Conservation (phyloP, 2,329 filamentous ascomycete genomes). For the Fusarium napiforme region DNA sequence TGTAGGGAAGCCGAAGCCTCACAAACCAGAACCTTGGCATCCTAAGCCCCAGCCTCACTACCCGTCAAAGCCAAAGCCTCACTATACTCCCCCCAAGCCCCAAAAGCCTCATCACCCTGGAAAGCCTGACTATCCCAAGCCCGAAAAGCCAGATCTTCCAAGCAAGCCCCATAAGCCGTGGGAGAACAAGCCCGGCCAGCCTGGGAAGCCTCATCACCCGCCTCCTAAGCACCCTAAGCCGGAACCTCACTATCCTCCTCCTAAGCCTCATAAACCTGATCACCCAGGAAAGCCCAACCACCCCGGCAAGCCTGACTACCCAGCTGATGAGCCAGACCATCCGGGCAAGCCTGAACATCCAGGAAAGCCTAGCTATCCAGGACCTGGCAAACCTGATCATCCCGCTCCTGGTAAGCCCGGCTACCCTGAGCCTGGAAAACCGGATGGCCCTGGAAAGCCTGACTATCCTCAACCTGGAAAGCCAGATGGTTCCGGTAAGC, state of each 20-base stretch:
- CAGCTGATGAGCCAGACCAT: too few relatives aligned
- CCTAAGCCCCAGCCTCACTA: neutral
- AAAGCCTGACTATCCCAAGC: neutral
- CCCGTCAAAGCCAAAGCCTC: neutral
- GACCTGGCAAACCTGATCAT: neutral
- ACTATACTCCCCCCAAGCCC: neutral
- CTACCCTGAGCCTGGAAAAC: too few relatives aligned
- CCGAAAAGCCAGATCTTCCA: neutral
- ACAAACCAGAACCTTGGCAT: neutral
- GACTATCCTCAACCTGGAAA: neutral
- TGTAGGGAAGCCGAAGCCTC: neutral
- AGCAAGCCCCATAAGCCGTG: neutral
- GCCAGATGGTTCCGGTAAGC: neutral
- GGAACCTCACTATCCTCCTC: neutral
- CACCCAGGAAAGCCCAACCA: neutral
- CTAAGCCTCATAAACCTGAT: neutral
- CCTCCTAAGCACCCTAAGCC: neutral
- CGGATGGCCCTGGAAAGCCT: neutral
- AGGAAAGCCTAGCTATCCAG: neutral
- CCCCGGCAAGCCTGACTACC: neutral
- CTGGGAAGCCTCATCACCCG: neutral
- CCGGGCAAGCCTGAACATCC: too few relatives aligned
- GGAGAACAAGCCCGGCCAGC: neutral
- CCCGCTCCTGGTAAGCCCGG: too few relatives aligned
- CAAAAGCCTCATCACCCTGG: neutral